phyloP scores from a whole-genome alignment of 495 filamentous ascomycete genomes.

The Penicillium atrosanguineum region DNA sequence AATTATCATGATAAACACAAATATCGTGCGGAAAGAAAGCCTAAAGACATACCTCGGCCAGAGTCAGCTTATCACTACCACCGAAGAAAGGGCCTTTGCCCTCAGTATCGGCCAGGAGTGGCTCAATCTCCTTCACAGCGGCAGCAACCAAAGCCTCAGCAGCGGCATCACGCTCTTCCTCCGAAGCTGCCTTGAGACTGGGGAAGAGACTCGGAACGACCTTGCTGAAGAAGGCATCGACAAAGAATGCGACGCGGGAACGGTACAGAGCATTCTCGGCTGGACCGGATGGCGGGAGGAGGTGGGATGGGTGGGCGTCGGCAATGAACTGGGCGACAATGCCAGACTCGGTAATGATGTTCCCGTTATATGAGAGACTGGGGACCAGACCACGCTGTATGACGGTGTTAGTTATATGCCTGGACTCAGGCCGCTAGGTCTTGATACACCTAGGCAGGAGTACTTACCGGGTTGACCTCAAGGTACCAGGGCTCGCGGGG shows the following conservation, averaged over 20 bases:
- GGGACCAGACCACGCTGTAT: constrained; percentile 72
- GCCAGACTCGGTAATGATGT: constrained; percentile 70
- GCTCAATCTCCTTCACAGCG: constrained; percentile 73
- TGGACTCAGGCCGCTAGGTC: background rate
- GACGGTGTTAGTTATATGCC: constrained; percentile 4
- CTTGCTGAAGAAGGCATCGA: constrained; percentile 70
- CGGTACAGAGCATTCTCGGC: constrained; percentile 52
- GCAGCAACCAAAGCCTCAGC: constrained; percentile 42
- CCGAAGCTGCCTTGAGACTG: constrained; percentile 35
- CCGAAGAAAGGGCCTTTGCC: constrained; percentile 76
- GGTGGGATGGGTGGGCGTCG: constrained; percentile 51
- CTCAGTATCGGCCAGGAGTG: constrained; percentile 48
- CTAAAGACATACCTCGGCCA: constrained; percentile 66
- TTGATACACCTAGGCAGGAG: background rate
- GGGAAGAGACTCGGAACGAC: constrained; percentile 46
- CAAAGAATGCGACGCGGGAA: constrained; percentile 73
- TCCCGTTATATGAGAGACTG: constrained; percentile 63
- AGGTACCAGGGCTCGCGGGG: constrained; percentile 85
- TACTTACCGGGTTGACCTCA: constrained; percentile 69
- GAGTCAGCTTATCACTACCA: constrained; percentile 69
- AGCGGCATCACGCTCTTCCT: constrained; percentile 36
- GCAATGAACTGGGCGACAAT: constrained; percentile 77
- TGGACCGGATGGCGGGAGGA: constrained; percentile 37
- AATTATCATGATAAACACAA: background rate
- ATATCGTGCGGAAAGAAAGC: background rate